Conservation (phyloP, 768 basidiomycete genomes). For the Gyrodon lividus region DNA sequence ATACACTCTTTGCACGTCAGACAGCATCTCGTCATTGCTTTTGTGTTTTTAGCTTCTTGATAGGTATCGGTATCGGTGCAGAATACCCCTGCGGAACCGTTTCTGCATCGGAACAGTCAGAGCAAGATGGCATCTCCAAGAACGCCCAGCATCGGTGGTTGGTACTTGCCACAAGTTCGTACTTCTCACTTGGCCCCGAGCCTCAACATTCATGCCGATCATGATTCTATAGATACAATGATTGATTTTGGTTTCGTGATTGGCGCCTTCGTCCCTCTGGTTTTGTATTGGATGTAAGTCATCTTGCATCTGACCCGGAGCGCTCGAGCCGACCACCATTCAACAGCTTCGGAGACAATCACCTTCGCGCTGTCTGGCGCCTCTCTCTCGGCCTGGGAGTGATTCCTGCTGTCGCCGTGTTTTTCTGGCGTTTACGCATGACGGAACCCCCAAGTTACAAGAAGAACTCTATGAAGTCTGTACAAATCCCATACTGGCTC, state of each 20-base stretch:
- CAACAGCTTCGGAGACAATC: slow-evolving; percentile 68
- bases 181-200: not conserved
- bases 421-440: slow-evolving; percentile 86
- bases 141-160: slow-evolving; percentile 85
- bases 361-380: slow-evolving; percentile 87
- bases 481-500: slow-evolving; percentile 72
- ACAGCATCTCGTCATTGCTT: not conserved
- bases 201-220: not conserved
- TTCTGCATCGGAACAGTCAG: slow-evolving; percentile 86
- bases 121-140: slow-evolving; percentile 75
- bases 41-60: slow-evolving; percentile 58
- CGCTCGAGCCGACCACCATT: not conserved
- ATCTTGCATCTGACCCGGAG: not conserved
- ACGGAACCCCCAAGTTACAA: slow-evolving; percentile 73
- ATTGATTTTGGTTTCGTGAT: slow-evolving; percentile 84
- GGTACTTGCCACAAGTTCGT: slow-evolving; percentile 82
- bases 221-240: slow-evolving; percentile 63
- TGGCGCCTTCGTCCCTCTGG: slow-evolving; percentile 77
- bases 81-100: slow-evolving; percentile 92
- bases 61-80: slow-evolving; percentile 86
- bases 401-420: slow-evolving; percentile 76
- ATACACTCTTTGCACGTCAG: slow-evolving; percentile 6
- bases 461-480: slow-evolving; percentile 76
- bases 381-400: slow-evolving; percentile 81
- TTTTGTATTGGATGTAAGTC: slow-evolving; percentile 84